phyloP scores from a whole-genome alignment of 2,329 filamentous ascomycete genomes.

The Aureobasidium vineae region DNA sequence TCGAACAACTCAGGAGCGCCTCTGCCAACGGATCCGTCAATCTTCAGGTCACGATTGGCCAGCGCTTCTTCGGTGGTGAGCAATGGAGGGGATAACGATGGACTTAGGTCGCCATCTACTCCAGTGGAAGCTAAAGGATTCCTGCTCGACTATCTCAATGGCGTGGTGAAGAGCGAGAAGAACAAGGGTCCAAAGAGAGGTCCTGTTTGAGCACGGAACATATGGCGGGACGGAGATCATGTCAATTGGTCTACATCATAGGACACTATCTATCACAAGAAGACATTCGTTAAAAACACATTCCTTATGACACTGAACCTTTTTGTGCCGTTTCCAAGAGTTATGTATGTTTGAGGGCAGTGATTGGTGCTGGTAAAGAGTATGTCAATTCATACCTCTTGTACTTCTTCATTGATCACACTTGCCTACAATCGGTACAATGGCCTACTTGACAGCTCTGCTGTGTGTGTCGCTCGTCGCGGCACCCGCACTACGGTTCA shows the following conservation, averaged over 20 bases:
- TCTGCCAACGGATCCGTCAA: slow-evolving; percentile 15
- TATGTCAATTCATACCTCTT: too few species aligned
- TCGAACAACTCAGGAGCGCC: slow-evolving; percentile 10
- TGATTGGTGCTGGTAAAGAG: too few species aligned
- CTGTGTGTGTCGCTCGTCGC: too few species aligned
- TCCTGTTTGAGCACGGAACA: not conserved
- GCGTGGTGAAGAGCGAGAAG: slow-evolving; percentile 34
- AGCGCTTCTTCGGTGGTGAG: slow-evolving; percentile 32
- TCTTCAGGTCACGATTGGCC: slow-evolving; percentile 31
- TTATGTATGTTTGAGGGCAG: not conserved
- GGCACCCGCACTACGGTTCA: too few species aligned
- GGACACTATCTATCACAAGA: not conserved
- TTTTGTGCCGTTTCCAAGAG: not conserved
- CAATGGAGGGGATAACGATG: slow-evolving; percentile 27
- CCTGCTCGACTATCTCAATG: slow-evolving; percentile 40
- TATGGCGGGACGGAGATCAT: not conserved
- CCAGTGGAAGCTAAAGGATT: slow-evolving; percentile 39
- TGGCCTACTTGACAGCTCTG: too few species aligned
- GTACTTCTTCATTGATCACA: too few species aligned
- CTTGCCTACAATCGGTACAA: too few species aligned
- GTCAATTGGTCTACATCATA: not conserved
- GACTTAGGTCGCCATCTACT: slow-evolving; percentile 30
- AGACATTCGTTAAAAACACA: not conserved
- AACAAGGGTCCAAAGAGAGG: slow-evolving; percentile 24
- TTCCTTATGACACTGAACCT: not conserved